Percentiles rank a stretch among this genome's conserved stretches.
These are phyloP conservation scores for Tephrocybe sp. DNA, from an alignment of 768 basidiomycete genomes.

Conservation along the genomic window DNA sequence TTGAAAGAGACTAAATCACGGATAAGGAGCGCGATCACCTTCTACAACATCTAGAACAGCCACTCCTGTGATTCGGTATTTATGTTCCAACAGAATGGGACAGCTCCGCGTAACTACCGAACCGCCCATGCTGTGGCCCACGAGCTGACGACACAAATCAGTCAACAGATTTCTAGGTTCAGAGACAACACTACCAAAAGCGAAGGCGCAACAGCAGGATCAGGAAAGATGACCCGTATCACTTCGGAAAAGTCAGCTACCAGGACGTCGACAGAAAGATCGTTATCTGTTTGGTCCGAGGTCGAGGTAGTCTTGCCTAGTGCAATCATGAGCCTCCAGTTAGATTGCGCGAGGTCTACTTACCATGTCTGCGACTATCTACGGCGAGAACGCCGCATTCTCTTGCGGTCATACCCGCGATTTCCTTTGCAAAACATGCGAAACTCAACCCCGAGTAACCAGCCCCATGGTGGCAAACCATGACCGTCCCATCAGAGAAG, in stretches of 20 bases:
- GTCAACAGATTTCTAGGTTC: not conserved
- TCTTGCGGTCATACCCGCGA: slow-evolving; percentile 56
- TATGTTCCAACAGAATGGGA: slow-evolving; percentile 61
- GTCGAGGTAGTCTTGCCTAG: slow-evolving; percentile 66
- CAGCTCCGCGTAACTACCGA: slow-evolving; percentile 79
- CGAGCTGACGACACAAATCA: slow-evolving; percentile 46
- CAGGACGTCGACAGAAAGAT: slow-evolving; percentile 74
- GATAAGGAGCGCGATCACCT: slow-evolving; percentile 41
- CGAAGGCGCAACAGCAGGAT: slow-evolving; percentile 61
- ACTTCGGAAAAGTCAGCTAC: slow-evolving; percentile 74
- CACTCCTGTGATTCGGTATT: slow-evolving; percentile 75
- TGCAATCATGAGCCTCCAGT: not conserved
- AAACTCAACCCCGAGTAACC: slow-evolving; percentile 91
- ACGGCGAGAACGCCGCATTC: slow-evolving; percentile 81
- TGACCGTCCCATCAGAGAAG: slow-evolving; percentile 55
- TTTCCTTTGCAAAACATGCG: slow-evolving; percentile 85
- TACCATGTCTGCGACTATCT: slow-evolving; percentile 90
- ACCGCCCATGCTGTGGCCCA: slow-evolving; percentile 98
- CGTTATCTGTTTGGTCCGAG: slow-evolving; percentile 39
- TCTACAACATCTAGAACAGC: slow-evolving; percentile 89
- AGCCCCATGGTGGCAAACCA: slow-evolving; percentile 95
- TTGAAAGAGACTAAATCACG: not conserved
- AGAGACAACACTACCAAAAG: slow-evolving; percentile 57
- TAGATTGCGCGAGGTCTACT: slow-evolving; percentile 19
- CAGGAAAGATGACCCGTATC: slow-evolving; percentile 68